Percentiles rank a stretch among this genome's conserved stretches.
Evolutionary conservation across 2,329 filamentous ascomycete species (phyloP).

Genomic region (Colletotrichum coccodes): DNA sequence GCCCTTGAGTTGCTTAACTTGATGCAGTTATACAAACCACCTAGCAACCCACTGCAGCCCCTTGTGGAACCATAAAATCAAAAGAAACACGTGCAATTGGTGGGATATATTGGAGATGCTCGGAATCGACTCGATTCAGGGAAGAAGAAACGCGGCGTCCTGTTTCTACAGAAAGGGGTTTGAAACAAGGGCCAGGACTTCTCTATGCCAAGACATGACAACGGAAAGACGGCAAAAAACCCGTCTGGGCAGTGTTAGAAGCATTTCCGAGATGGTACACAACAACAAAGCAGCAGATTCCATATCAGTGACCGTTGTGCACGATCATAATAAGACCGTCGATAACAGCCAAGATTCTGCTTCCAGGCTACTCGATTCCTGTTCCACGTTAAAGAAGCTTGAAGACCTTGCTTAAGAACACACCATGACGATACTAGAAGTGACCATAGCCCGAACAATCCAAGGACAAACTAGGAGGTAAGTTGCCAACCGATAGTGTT

Average conservation of each 20-base stretch:
- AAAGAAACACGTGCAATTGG: slow-evolving; percentile 3
- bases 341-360: too few species aligned
- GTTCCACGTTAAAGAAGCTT: too few species aligned
- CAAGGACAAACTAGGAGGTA: too few species aligned
- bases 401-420: too few species aligned
- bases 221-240: neutral
- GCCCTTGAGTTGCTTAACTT: slow-evolving; percentile 11
- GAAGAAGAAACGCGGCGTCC: neutral
- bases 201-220: neutral
- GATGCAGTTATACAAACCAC: neutral
- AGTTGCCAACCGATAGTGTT: too few species aligned
- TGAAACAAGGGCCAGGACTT: neutral
- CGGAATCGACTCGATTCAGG: neutral
- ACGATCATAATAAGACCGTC: too few species aligned
- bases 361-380: too few species aligned
- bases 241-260: neutral
- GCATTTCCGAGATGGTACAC: too few species aligned
- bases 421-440: too few species aligned
- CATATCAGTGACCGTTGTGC: too few species aligned
- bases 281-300: too few species aligned
- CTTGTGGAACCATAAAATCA: slow-evolving; percentile 11
- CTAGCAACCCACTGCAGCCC: slow-evolving; percentile 2
- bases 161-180: neutral
- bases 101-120: neutral
- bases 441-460: too few species aligned